Evolutionary conservation across 2,329 filamentous ascomycete species (phyloP), one percentile per base, ranked within the genome.

Genomic region (Pestalotiopsis fici): DNA sequence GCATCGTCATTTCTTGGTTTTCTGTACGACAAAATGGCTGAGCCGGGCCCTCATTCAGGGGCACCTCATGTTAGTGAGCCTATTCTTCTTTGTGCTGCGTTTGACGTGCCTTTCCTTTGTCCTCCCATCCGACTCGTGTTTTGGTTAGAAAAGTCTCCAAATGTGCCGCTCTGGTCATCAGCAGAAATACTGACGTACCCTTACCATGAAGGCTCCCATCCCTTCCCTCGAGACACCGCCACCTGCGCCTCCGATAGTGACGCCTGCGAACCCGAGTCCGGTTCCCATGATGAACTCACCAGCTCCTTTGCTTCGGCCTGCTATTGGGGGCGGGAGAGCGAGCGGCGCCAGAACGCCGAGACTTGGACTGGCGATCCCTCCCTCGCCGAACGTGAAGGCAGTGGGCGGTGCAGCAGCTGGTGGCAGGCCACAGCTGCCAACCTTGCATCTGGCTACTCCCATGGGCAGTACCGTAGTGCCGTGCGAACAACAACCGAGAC

Each of bases 331-430:
- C 71, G 85, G 84, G 71, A 87, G 90, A 73, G 86, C 86, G 70
- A 83, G 86, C 71, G 90, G 88, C 68, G 83, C 86, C 68, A 87
- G 92, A 70, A 86, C 91, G 65, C 94, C 94, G 31, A 90, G 92
- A 74, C 87, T 98, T 67, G 95, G 94, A 57, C 88, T 98, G 66
- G 93, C 95, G 59, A 98, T 98, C 67, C 95, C 95, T 47, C 90
- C 93, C 0, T 97, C 94, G 43, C 93, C 94, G 61, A 95, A 90
- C 81, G 91, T 86, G 69, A 93, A 95, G 79, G 90, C 95, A 2
- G 89, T 96, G 64, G 88, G 87, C 72, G 85, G 84, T 72, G 79
- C 85, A 74, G 81, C 80, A 68, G 74, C 76, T 70, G 78, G 77
- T 62, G 78, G 82, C 31, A 86, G 90, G 60, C 91, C 93, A 27